phyloP scores from a whole-genome alignment of 768 basidiomycete species.

The Multifurca ochricompacta region DNA sequence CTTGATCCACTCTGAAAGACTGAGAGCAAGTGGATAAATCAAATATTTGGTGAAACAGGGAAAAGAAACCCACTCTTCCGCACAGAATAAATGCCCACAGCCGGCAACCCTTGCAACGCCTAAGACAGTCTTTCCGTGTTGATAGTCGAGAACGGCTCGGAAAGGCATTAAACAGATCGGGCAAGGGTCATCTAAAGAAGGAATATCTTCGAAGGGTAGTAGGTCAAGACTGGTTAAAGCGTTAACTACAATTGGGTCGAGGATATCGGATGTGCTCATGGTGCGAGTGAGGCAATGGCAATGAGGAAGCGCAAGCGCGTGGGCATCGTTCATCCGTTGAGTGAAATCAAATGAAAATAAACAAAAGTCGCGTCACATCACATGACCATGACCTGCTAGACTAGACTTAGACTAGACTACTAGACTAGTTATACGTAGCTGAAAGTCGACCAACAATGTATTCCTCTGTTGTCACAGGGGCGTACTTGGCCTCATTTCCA shows the following conservation, averaged over 20 bases:
- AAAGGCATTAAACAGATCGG: slow-evolving; percentile 60
- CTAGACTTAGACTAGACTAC: too few species aligned
- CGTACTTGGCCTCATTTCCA: slow-evolving; percentile 51
- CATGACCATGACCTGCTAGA: too few species aligned
- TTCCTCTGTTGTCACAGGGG: slow-evolving; percentile 61
- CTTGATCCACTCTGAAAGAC: slow-evolving; percentile 61
- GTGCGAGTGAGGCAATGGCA: neutral
- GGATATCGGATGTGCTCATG: neutral
- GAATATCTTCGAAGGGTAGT: slow-evolving; percentile 10
- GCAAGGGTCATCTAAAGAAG: slow-evolving; percentile 43
- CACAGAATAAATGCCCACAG: slow-evolving; percentile 65
- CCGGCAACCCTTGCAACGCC: slow-evolving; percentile 50
- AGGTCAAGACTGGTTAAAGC: slow-evolving; percentile 10
- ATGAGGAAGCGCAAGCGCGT: neutral
- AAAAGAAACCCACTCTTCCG: slow-evolving; percentile 44
- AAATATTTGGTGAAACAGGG: neutral
- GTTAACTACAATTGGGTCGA: slow-evolving; percentile 1
- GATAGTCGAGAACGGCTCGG: slow-evolving; percentile 32
- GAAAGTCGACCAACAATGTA: slow-evolving; percentile 70
- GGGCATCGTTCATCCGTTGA: too few species aligned
- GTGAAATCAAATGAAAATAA: slow-evolving; percentile 6
- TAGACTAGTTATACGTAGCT: slow-evolving; percentile 42
- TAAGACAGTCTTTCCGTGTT: slow-evolving; percentile 19
- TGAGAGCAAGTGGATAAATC: slow-evolving; percentile 22
- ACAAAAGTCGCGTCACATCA: slow-evolving; percentile 21